A percentile compares a stretch with the other conserved stretches of the same genome.
Conservation (phyloP, 2,329 filamentous ascomycete genomes). For the Xylaria sp. region DNA sequence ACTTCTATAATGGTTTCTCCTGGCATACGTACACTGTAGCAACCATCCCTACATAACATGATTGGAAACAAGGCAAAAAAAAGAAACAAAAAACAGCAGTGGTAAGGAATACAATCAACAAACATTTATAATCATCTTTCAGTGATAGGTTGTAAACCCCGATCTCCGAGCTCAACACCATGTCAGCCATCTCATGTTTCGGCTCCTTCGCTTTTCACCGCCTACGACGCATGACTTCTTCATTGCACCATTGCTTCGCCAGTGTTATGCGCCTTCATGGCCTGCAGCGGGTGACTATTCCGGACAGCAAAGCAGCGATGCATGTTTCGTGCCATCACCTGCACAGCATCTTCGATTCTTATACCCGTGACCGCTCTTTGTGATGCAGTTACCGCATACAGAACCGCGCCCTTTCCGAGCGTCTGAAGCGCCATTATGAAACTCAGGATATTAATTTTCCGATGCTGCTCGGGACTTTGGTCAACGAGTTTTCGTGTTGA, state of each 20-base stretch:
- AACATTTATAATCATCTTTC: neutral
- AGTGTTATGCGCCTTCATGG: neutral
- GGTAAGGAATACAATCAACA: too few relatives aligned
- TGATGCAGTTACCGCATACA: neutral
- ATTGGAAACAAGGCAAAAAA: neutral
- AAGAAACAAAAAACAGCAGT: too few relatives aligned
- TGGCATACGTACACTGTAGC: too few relatives aligned
- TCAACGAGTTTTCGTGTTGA: neutral
- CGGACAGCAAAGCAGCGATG: slow-evolving; percentile 10
- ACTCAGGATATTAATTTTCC: neutral
- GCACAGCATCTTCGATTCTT: neutral
- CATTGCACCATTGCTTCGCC: slow-evolving; percentile 2
- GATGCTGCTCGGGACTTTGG: neutral
- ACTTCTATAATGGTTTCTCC: neutral
- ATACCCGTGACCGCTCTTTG: neutral
- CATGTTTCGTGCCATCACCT: slow-evolving; percentile 1
- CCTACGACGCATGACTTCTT: slow-evolving; percentile 5
- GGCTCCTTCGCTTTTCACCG: neutral
- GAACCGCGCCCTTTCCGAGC: neutral
- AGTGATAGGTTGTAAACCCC: neutral
- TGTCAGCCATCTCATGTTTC: neutral
- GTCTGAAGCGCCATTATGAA: neutral
- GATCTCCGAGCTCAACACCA: neutral
- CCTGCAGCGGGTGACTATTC: slow-evolving; percentile 5
- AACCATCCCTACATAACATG: too few relatives aligned